Base-by-base conservation (phyloP, 495 filamentous ascomycete species). In the Hypoxylon subgilvum region DNA sequence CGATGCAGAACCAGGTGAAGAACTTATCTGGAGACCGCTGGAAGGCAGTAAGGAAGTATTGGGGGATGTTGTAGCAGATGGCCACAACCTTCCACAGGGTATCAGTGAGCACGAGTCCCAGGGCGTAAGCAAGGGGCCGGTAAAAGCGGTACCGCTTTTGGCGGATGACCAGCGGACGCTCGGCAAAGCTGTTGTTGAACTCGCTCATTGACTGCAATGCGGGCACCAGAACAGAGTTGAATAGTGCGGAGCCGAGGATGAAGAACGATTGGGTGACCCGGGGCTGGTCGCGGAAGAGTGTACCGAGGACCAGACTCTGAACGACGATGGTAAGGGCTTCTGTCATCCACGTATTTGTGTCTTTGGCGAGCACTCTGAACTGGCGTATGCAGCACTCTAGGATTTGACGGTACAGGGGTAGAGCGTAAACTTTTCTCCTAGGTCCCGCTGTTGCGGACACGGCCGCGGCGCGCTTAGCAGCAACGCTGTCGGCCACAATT, bases 91-190 rank as follows among this genome's bases (percentile, higher is more conserved):
- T 83, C 54, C 83, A 71, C 0, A 82, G 82, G 31, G 86, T 75
- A 57, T 88, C 86, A 3, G 78, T 74, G 1, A 87, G 74, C 16
- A 87, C 78, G 0, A 77, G 77, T 4, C 82, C 86, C 7, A 85
- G 61, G 0, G 82, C 82, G 57, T 87, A 84, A 9, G 84, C 76
- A 30, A 78, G 76, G 0, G 86, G 86, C 51, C 82, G 82, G 13
- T 86, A 86, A 66, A 88, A 86, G n/a, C 83, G 79, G 50, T 84
- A 86, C 1, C 76, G 79, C 0, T 75, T 75, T 54, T 88, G 86
- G 60, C 87, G 87, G 39, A 85, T 79, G 13, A 89, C 77, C 32
- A 89, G 82, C 10, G 83, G 81, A 13, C 84, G 74, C 65, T 86
- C 80, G 6, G 76, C 75, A 52, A 86, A 87, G n/a, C 83, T 76